Conservation (phyloP, 495 filamentous ascomycete species). For the Penicillium coffeae region DNA sequence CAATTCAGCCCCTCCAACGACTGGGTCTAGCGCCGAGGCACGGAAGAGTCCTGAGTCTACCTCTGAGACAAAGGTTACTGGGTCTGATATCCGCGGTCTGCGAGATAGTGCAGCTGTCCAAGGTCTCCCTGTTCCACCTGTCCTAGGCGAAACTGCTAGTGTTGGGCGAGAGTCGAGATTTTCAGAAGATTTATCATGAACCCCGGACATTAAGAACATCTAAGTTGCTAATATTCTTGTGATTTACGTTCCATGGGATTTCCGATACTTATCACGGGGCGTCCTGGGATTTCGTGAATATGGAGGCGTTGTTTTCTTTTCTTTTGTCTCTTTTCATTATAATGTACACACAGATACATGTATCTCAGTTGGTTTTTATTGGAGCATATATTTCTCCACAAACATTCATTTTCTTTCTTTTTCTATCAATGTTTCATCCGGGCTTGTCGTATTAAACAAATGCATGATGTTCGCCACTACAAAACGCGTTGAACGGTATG, state of each 20-base stretch:
- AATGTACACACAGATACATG: too few relatives aligned
- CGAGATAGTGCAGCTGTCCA: slow-evolving; percentile 49
- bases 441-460: too few relatives aligned
- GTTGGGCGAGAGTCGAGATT: slow-evolving; percentile 46
- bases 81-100: slow-evolving; percentile 37
- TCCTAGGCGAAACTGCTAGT: slow-evolving; percentile 32
- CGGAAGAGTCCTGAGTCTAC: slow-evolving; percentile 45
- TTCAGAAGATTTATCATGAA: slow-evolving; percentile 43
- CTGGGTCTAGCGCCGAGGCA: slow-evolving; percentile 16
- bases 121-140: slow-evolving; percentile 37
- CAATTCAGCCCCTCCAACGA: slow-evolving; percentile 19
- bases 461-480: too few relatives aligned
- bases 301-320: neutral
- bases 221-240: slow-evolving; percentile 2
- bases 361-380: too few relatives aligned
- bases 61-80: slow-evolving; percentile 32
- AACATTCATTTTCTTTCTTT: too few relatives aligned
- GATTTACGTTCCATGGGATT: slow-evolving; percentile 1
- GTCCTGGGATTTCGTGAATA: too few relatives aligned
- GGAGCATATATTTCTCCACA: too few relatives aligned
- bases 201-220: neutral
- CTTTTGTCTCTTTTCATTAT: neutral
- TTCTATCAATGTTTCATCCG: too few relatives aligned
- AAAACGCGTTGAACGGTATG: too few relatives aligned
- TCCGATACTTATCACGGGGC: neutral